A percentile compares a stretch with the other conserved stretches of the same genome.
phyloP scores from a whole-genome alignment of 2,329 filamentous ascomycete genomes.

The Colletotrichum spaethianum region DNA sequence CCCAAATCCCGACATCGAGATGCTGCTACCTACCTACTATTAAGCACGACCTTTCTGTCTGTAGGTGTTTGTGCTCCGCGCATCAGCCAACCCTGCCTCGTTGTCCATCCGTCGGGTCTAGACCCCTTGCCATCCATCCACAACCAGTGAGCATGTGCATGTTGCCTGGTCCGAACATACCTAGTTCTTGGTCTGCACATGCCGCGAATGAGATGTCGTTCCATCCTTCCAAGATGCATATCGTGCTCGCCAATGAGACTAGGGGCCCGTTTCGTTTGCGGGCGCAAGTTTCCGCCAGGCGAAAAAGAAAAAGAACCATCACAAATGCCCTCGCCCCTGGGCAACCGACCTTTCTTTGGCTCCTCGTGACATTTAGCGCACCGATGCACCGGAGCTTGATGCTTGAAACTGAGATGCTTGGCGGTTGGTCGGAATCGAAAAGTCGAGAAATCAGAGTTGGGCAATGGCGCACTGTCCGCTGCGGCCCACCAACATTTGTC shows the following conservation, averaged over 20 bases:
- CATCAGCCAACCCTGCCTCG: neutral
- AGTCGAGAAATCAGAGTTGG: neutral
- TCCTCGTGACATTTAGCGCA: neutral
- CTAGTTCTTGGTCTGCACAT: neutral
- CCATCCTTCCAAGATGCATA: neutral
- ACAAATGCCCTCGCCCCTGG: neutral
- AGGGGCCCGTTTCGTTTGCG: neutral
- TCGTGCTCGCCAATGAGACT: neutral
- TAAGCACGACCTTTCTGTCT: too few relatives aligned
- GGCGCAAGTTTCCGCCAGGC: neutral
- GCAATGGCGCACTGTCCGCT: neutral
- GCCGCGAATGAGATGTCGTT: neutral
- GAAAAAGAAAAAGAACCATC: neutral
- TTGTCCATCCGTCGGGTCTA: neutral
- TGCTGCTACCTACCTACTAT: neutral
- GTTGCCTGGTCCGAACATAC: neutral
- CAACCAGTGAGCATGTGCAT: neutral
- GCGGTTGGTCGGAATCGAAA: neutral
- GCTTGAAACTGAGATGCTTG: neutral
- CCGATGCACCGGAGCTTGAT: neutral
- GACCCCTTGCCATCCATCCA: neutral
- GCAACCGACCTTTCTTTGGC: neutral
- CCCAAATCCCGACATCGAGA: constrained; percentile 1
- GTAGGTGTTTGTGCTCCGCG: neutral
- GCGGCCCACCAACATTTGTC: too few relatives aligned